Evolutionary conservation across 371 early-diverging fungal genomes (phyloP).

Genomic region (Mortierella sp.): DNA sequence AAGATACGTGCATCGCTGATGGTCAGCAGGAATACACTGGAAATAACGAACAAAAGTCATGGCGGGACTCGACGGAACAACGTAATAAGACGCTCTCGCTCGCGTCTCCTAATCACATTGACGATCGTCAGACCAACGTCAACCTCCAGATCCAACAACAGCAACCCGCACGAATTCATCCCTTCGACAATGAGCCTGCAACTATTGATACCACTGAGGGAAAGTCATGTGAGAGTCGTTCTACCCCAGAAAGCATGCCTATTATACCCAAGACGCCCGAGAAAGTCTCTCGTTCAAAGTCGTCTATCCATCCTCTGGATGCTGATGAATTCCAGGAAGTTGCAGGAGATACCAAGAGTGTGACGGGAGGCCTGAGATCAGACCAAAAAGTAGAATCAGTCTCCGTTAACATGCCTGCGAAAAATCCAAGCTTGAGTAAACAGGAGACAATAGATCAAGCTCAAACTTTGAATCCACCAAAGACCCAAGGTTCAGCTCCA

Average conservation of each 20-base stretch:
- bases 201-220: not conserved
- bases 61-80: slow-evolving; percentile 8
- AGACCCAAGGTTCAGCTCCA: not conserved
- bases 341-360: not conserved
- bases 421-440: not conserved
- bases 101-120: not conserved
- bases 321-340: not conserved
- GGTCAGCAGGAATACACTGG: not conserved
- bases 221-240: not conserved
- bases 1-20: not conserved
- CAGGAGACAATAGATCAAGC: not conserved
- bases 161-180: slow-evolving; percentile 28
- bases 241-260: not conserved
- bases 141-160: slow-evolving; percentile 2
- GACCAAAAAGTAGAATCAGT: not conserved
- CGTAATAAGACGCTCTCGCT: not conserved
- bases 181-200: slow-evolving; percentile 26
- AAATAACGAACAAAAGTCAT: not conserved
- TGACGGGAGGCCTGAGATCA: not conserved
- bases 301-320: slow-evolving; percentile 42
- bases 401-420: not conserved
- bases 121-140: not conserved
- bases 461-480: not conserved
- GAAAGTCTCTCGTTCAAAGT: not conserved
- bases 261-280: slow-evolving; percentile 7